Evolutionary conservation across 148 eudicot genomes (phyloP), one percentile per base, ranked within the genome.

Genomic region (Talinum fruticosum): DNA sequence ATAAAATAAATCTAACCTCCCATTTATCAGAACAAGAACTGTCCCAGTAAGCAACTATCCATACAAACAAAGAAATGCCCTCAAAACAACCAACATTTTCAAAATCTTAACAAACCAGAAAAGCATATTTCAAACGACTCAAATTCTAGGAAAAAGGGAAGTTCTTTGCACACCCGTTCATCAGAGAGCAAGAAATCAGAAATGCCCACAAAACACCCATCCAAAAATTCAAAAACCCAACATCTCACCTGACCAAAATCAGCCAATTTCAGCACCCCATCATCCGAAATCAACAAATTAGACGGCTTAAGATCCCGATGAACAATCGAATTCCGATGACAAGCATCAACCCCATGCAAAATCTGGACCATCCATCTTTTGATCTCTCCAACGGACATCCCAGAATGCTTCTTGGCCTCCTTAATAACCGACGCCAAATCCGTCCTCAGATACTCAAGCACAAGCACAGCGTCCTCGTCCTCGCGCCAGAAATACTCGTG

Each of bases 281-380:
- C 85, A 28, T 84, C 89, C 8, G 91, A 87, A 64, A 96, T 80
- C 83, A 96, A 78, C 92, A 96, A 79, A 90, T 96, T 96, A 1
- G 89, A 73, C 0, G 99, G 99, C 82, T 96, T 96, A 80, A 96
- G 82, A 88, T 96, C 99, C 37, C 99, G 78, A 82, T 96, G 99
- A 67, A 90, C 92, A 66, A 96, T 87, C 34, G 87, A 86, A 82
- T 84, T 96, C 77, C 93, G 64, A 79, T 96, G 97, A 82, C 99
- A 93, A 23, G 93, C 91, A 74, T 96, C 97, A 18, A 96, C 88
- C 2, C 94, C 99, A 14, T 73, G 81, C 65, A 96, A 78, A 76
- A 96, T 89, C 92, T 93, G 94, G 3, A 96, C 69, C 81, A 91
- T 88, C 99, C 99, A 96, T 77, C 93, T 66, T 83, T 96, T 96